Evolutionary conservation across 257 asterid species (phyloP), one percentile per base, ranked within the genome.

Genomic region (Forsythia suspensa): DNA sequence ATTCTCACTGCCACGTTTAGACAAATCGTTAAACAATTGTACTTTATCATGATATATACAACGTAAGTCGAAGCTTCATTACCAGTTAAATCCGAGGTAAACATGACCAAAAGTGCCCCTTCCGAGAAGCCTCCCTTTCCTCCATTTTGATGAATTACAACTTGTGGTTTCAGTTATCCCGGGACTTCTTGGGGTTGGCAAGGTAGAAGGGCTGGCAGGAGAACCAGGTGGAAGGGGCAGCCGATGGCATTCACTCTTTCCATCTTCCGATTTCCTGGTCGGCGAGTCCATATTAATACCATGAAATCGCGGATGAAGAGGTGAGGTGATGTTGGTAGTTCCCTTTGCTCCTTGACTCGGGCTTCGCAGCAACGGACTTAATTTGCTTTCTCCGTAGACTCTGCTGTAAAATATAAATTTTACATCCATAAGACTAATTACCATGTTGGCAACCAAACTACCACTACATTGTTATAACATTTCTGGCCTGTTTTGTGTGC

Each of bases 71-170:
- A 80, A 77, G 68, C 48, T 79, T 74, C 55, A 65, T 76, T 81
- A 95, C 99, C 95, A 86, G 87, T 92, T 95, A 84, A 95, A 95
- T 48, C 97, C 99, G 69, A 92, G 97, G 84, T 95, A 95, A 63
- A 95, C 99, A 86, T 93, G 98, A 79, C 99, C 99, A 80, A 93
- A 95, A 5, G 98, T 92, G 90, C 99, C 99, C 86, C 98, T 85
- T 77, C 99, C 99, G 3, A 95, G 87, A 80, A 95, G 98, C 86
- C 84, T 93, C 71, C 99, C 99, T 83, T 92, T 95, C 90, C 96
- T 95, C 99, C 99, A 95, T 76, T 83, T 93, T 4, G 96, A 84
- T 79, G 86, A 79, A 72, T 80, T 90, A 82, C 70, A 41, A 66
- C 57, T 67, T 16, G 91, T 76, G 83, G 81, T 61, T 78, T 91